Base-by-base conservation (phyloP, 305 asterid genomes). In the Fraxinus baroniana region DNA sequence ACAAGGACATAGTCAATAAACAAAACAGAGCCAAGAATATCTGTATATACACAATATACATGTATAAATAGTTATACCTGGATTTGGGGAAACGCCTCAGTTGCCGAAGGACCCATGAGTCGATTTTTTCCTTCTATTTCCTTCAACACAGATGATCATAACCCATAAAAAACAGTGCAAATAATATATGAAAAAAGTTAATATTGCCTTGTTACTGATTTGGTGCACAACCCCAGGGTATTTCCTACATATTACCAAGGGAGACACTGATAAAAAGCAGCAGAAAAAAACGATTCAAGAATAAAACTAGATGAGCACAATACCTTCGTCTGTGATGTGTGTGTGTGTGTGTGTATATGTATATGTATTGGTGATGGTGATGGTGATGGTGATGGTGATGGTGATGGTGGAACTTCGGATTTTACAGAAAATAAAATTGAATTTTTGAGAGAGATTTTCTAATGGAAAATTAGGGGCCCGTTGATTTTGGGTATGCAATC, bases 81-180 rank as follows among this genome's bases (percentile, higher is more conserved):
- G 62, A 89, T 37, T 32, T 74, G 89, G 81, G 87, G 85, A 87
- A 85, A 87, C 72, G 57, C 75, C 44, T 89, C 89, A 37, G 83
- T 52, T 72, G 80, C 83, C 20, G 90, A 81, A 74, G 92, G 86
- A 86, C 39, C 87, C 93, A 89, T 89, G 83, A 79, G 32, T 33
- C 20, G 64, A 78, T 32, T 78, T 85, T 85, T 49, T 71, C 75
- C 76, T 55, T 55, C 81, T 72, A 22, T 77, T 26, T 77, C 79
- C 76, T 73, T 68, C 62, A 74, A 33, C 81, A 75, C 68, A 81
- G 74, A 70, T 26, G 41, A 77, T 88, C 82, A 83, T 39, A 76
- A 79, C 70, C 66, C 78, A 62, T 4, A 76, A 77, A 70, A 81
- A 20, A 36, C 26, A n/a, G 26, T 33, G 44, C 75, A 20, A 44